These are phyloP conservation scores for Ophiobolus disseminans DNA, from an alignment of 2,329 filamentous ascomycete species.

Conservation along the genomic window DNA sequence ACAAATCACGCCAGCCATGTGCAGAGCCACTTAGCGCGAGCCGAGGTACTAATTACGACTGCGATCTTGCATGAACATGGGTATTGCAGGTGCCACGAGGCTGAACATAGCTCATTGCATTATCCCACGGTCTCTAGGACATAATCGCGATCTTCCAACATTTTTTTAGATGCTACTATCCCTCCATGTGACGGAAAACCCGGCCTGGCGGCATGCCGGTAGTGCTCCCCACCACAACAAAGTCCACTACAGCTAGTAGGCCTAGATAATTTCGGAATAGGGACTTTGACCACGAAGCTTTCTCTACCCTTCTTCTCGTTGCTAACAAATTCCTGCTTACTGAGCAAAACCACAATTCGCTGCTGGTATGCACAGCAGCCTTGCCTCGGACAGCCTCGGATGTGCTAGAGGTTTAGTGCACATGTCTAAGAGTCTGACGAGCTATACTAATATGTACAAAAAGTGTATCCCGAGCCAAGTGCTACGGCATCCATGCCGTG, in stretches of 20 bases:
- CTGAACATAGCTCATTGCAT: too few species aligned
- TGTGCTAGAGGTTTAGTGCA: neutral
- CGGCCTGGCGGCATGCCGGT: neutral
- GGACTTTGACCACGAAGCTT: neutral
- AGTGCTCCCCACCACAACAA: neutral
- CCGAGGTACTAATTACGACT: too few species aligned
- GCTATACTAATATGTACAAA: neutral
- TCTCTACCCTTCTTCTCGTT: neutral
- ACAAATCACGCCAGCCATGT: conserved; percentile 4
- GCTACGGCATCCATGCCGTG: neutral
- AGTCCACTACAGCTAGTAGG: neutral
- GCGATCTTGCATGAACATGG: too few species aligned
- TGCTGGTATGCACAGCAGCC: neutral
- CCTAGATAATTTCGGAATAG: neutral
- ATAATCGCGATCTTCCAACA: too few species aligned
- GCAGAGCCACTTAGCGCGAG: too few species aligned
- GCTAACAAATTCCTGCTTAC: neutral
- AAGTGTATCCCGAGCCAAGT: neutral
- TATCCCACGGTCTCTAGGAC: too few species aligned
- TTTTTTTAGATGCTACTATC: too few species aligned
- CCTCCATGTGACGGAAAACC: neutral
- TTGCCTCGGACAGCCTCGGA: neutral
- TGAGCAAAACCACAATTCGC: neutral
- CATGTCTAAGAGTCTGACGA: neutral
- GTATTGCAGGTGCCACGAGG: too few species aligned